Evolutionary conservation across 345 rosid species (phyloP), one percentile per base, ranked within the genome.

Genomic region (Rubroshorea leprosula): DNA sequence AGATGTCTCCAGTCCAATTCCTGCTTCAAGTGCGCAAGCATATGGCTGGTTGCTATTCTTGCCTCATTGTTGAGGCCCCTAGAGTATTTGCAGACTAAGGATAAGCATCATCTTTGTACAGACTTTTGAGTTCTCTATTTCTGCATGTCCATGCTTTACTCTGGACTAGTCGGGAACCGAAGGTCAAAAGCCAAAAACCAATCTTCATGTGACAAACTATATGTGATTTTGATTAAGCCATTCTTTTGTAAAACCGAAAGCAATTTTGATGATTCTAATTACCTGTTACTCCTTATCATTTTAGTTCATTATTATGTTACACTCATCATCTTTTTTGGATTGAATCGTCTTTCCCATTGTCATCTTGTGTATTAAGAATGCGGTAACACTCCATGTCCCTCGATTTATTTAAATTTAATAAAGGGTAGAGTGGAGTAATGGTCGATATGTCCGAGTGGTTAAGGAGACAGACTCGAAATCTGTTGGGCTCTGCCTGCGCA

Each of bases 381-480:
- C n/a, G n/a, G n/a, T n/a, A n/a, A n/a, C n/a, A n/a, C n/a, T n/a
- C n/a, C n/a, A n/a, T n/a, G n/a, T n/a, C n/a, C n/a, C n/a, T n/a
- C n/a, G n/a, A n/a, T n/a, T n/a, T n/a, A n/a, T n/a, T n/a, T n/a
- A n/a, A n/a, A n/a, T n/a, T n/a, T n/a, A n/a, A n/a, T n/a, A n/a
- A n/a, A n/a, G n/a, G n/a, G n/a, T 5, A 2, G 0, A 8, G 12
- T 0, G 1, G 0, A 15, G 5, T 0, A 0, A 13, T 0, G 0
- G 84, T 79, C 82, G 76, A 77, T 70, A 84, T 93, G 96, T 87
- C 94, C 91, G 97, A 87, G 94, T 89, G 97, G 96, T 86, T 86
- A 86, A 92, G 97, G 97, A 89, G 96, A 87, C 86, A 85, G 97
- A 89, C 88, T 89, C 96, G 97, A 93, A 93, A 83, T 89, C 96